Conservation (phyloP, 345 rosid genomes). For the Salix viminalis region DNA sequence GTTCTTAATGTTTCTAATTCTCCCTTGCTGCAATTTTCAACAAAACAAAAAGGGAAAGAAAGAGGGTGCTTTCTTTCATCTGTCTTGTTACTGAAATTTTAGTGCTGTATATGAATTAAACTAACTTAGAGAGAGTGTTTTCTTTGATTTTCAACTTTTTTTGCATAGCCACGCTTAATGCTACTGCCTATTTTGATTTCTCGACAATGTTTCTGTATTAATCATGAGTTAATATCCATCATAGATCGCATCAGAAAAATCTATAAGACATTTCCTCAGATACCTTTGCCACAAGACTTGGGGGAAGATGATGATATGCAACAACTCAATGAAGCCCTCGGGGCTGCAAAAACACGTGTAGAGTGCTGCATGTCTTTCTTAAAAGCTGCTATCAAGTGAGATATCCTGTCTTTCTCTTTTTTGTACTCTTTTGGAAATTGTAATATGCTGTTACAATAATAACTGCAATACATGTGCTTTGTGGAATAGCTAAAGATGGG, state of each 20-base stretch:
- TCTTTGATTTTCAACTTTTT: not conserved
- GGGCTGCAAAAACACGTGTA: slow-evolving; percentile 77
- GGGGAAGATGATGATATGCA: slow-evolving; percentile 70
- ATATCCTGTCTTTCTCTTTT: not conserved
- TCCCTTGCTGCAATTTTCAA: not conserved
- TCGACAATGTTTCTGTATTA: not conserved
- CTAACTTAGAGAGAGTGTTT: not conserved
- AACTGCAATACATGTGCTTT: not conserved
- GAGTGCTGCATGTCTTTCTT: slow-evolving; percentile 78
- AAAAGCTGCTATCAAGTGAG: slow-evolving; percentile 85
- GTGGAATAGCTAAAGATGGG: not conserved
- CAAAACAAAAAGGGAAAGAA: too few species aligned
- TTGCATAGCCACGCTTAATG: not conserved
- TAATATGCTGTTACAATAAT: not conserved
- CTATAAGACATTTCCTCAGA: slow-evolving; percentile 72
- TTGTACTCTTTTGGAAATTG: not conserved
- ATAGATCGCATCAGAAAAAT: slow-evolving; percentile 75
- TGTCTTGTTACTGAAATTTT: not conserved
- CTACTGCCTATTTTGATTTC: not conserved
- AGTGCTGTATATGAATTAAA: not conserved
- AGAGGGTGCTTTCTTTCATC: too few species aligned
- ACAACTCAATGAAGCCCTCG: slow-evolving; percentile 73
- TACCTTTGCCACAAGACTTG: slow-evolving; percentile 67
- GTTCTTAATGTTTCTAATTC: not conserved
- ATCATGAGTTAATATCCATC: slow-evolving; percentile 32